phyloP scores from a whole-genome alignment of 495 filamentous ascomycete genomes.

The Monascus purpureus region DNA sequence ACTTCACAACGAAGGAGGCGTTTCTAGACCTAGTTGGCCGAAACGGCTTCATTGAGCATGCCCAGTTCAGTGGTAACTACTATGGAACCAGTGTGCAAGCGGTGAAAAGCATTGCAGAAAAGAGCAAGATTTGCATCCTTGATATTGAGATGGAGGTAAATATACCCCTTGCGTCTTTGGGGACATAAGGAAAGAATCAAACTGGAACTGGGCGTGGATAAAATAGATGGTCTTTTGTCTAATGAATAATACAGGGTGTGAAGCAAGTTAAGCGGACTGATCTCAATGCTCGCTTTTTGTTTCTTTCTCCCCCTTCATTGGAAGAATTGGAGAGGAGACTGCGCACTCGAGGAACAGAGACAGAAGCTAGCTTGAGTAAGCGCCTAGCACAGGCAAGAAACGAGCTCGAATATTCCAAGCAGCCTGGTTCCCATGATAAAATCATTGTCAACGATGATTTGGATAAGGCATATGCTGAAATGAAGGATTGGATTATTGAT shows the following conservation, averaged over 20 bases:
- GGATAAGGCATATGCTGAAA: constrained; percentile 66
- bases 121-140: constrained; percentile 32
- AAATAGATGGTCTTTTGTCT: too few relatives aligned
- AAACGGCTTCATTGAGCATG: constrained; percentile 77
- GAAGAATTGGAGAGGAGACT: constrained; percentile 63
- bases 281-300: constrained; percentile 69
- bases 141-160: constrained; percentile 94
- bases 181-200: constrained; percentile 53
- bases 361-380: constrained; percentile 60
- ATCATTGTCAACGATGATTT: constrained; percentile 84
- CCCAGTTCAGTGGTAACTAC: constrained; percentile 72
- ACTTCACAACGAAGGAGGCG: constrained; percentile 55
- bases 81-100: constrained; percentile 76
- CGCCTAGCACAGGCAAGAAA: constrained; percentile 62
- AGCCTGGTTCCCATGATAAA: constrained; percentile 64
- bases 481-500: constrained; percentile 52
- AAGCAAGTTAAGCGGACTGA: constrained; percentile 78
- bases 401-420: constrained; percentile 69
- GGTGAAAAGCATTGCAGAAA: constrained; percentile 56
- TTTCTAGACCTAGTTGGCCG: constrained; percentile 56
- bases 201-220: too few relatives aligned
- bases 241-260: constrained; percentile 54
- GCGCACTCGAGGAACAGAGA: constrained; percentile 72
- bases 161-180: too few relatives aligned
- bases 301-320: constrained; percentile 67